These are phyloP conservation scores for Olyra latifolia DNA, from an alignment of 176 grass and related monocot genomes.

Conservation along the genomic window DNA sequence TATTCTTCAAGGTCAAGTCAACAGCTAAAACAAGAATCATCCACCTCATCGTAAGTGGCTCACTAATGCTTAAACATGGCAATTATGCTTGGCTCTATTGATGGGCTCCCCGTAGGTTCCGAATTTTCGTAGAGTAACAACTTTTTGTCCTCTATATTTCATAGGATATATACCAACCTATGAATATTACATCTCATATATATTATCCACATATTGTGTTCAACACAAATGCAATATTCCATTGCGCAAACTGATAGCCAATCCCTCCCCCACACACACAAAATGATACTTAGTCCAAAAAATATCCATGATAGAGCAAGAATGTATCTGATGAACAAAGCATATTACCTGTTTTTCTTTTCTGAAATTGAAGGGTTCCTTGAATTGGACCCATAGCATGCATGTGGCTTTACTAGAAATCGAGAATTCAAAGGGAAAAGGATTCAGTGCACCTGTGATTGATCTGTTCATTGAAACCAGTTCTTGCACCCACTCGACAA, in stretches of 20 bases:
- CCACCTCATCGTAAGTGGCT: background rate
- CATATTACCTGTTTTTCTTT: background rate
- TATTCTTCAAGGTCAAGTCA: slow-evolving; percentile 8
- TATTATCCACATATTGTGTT: background rate
- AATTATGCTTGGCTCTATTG: background rate
- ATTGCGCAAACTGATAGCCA: background rate
- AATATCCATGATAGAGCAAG: background rate
- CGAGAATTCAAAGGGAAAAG: background rate
- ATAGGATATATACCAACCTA: background rate
- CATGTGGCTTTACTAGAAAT: slow-evolving; percentile 1
- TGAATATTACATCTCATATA: background rate
- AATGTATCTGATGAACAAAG: background rate
- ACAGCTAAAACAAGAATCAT: slow-evolving; percentile 6
- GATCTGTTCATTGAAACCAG: background rate
- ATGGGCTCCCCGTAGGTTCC: background rate
- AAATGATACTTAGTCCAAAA: too few relatives aligned
- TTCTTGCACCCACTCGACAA: background rate
- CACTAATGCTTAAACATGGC: background rate
- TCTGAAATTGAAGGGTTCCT: background rate
- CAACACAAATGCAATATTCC: background rate
- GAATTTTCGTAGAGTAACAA: background rate
- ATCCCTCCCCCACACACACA: background rate
- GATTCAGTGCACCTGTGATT: slow-evolving; percentile 7
- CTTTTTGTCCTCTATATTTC: background rate
- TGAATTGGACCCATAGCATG: background rate